These are phyloP conservation scores for Nakataea oryzae DNA, from an alignment of 2,329 filamentous ascomycete genomes.

Conservation along the genomic window DNA sequence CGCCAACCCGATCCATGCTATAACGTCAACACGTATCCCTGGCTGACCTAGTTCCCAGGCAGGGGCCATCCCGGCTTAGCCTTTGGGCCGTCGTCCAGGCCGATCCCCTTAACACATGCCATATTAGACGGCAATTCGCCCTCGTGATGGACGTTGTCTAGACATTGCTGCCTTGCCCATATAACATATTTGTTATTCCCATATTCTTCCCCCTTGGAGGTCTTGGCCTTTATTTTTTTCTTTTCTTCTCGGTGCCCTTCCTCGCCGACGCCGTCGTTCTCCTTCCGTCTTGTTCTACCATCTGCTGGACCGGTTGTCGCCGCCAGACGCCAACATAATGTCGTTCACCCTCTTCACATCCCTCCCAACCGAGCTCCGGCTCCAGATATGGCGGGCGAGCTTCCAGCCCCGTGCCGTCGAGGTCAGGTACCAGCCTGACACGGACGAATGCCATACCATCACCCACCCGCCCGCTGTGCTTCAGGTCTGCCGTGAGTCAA, in stretches of 20 bases:
- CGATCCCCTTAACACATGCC: not conserved
- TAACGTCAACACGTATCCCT: not conserved
- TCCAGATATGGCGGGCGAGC: constrained; percentile 27
- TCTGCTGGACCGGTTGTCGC: not conserved
- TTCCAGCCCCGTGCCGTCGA: constrained; percentile 26
- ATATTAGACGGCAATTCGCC: not conserved
- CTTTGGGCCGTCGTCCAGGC: not conserved
- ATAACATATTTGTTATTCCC: not conserved
- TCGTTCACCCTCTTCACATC: constrained; percentile 19
- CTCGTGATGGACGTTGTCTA: not conserved
- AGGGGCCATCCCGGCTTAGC: not conserved
- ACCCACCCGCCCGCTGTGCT: constrained; percentile 28
- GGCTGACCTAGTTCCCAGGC: not conserved
- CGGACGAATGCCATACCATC: constrained; percentile 24
- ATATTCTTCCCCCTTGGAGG: not conserved
- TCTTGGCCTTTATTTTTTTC: not conserved
- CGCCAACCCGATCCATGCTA: not conserved
- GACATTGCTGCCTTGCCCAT: not conserved
- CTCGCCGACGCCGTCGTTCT: not conserved
- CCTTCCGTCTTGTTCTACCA: not conserved
- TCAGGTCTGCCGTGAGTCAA: constrained; percentile 29
- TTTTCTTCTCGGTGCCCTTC: not conserved
- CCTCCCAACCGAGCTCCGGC: constrained; percentile 27
- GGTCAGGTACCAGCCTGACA: constrained; percentile 23
- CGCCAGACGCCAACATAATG: not conserved